A percentile compares a stretch with the other conserved stretches of the same genome.
Conservation (phyloP, 495 filamentous ascomycete species). For the Bacidia rubella region DNA sequence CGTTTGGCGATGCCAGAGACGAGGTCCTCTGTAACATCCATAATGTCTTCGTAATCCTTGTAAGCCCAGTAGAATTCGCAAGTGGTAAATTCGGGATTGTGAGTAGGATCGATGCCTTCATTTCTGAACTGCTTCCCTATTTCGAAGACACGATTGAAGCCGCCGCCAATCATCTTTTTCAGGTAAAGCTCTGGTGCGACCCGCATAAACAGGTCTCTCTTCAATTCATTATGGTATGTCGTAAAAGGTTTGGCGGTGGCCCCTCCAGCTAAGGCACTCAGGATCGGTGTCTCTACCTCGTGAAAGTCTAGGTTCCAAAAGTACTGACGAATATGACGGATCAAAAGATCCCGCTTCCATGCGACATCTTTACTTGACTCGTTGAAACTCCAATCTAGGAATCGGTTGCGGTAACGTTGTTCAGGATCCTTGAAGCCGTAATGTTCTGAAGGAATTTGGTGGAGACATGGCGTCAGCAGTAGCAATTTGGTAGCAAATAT, state of each 20-base stretch:
- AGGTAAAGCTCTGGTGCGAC: conserved; percentile 92
- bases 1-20: conserved; percentile 85
- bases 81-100: conserved; percentile 98
- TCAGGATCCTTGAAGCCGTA: conserved; percentile 93
- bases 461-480: conserved; percentile 80
- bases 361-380: conserved; percentile 67
- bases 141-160: conserved; percentile 85
- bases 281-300: conserved; percentile 96
- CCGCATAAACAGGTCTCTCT: conserved; percentile 88
- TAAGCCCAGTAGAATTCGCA: conserved; percentile 97
- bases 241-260: conserved; percentile 92
- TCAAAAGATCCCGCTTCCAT: conserved; percentile 68
- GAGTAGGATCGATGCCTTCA: conserved; percentile 89
- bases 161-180: conserved; percentile 91
- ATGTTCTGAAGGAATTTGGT: conserved; percentile 82
- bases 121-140: conserved; percentile 87
- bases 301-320: conserved; percentile 76
- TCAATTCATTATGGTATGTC: conserved; percentile 86
- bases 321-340: conserved; percentile 71
- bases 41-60: conserved; percentile 83
- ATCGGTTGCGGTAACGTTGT: conserved; percentile 78
- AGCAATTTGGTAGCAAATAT: conserved; percentile 81
- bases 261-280: conserved; percentile 90
- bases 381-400: conserved; percentile 95
- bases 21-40: conserved; percentile 88